Evolutionary conservation across 2,329 filamentous ascomycete genomes (phyloP), one percentile per base, ranked within the genome.

Genomic region (Lachnum nothofagi): DNA sequence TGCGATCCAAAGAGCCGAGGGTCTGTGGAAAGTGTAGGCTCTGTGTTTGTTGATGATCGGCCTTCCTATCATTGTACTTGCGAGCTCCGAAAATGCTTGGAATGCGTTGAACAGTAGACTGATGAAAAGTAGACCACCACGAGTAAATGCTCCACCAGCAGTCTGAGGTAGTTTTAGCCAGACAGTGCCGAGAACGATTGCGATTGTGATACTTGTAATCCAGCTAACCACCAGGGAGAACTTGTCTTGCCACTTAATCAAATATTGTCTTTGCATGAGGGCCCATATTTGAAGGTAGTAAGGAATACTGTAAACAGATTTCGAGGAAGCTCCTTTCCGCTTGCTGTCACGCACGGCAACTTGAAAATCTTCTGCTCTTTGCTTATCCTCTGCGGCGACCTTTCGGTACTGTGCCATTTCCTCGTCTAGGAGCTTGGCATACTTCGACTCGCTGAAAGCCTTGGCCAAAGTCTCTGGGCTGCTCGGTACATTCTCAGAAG

Each of bases 61-160:
- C 7, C 89, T 77, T 1, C 85, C 87, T 14, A 83, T 70, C 86
- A 93, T 91, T 1, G 85, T 86, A 9, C 77, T 76, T 0, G 77
- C 85, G 0, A 95, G 69, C 65, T 94, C 88, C 0, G 84, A 80
- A 63, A 93, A 91, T 20, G 88, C 86, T 62, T 89, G 83, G 67
- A 94, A 91, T n/a, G 86, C 85, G 65, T 91, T 91, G 75, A 91
- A 91, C 4, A 94, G 70, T 1, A 94, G 77, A 19, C 85, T 74
- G 46, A 90, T 81, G 69, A 94, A 94, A 43, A 94, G 72, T 1
- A 91, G 78, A 71, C 88, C 88, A 54, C 88, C 88, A 64, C 88
- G 82, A 57, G 83, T 86, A 68, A 93, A 94, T 3, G 87, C 86
- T 33, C 83, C 87, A 25, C 80, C 79, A 1, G 79, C 82, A 0